These are phyloP conservation scores for Diplodia intermedia DNA, from an alignment of 2,329 filamentous ascomycete genomes.

Conservation along the genomic window DNA sequence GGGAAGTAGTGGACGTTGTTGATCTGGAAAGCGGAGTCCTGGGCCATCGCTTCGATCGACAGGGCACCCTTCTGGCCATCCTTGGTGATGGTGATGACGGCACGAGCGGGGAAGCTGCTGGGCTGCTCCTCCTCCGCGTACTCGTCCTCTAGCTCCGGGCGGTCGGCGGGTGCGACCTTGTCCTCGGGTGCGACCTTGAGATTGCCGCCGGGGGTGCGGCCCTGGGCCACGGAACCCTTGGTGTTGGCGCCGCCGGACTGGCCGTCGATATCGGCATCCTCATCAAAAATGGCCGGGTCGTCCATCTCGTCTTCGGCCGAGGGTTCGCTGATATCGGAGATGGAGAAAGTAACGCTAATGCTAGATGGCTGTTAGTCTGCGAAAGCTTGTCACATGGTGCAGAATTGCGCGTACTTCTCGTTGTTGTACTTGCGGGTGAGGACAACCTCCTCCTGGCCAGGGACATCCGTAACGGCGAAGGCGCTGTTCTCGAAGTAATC, in stretches of 20 bases:
- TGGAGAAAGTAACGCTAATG: slow-evolving; percentile 83
- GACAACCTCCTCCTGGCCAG: slow-evolving; percentile 86
- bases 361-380: slow-evolving; percentile 48
- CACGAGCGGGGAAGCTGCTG: slow-evolving; percentile 75
- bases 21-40: slow-evolving; percentile 85
- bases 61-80: slow-evolving; percentile 77
- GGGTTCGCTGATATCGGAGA: slow-evolving; percentile 74
- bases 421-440: slow-evolving; percentile 83
- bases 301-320: slow-evolving; percentile 61
- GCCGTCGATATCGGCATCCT: slow-evolving; percentile 55
- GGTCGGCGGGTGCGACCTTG: slow-evolving; percentile 62
- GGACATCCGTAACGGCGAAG: slow-evolving; percentile 79
- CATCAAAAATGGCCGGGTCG: slow-evolving; percentile 63
- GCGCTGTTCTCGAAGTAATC: slow-evolving; percentile 86
- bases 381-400: not conserved
- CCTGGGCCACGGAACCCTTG: slow-evolving; percentile 63
- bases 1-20: slow-evolving; percentile 91
- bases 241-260: slow-evolving; percentile 64
- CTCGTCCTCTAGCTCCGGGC: slow-evolving; percentile 64
- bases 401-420: slow-evolving; percentile 74
- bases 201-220: slow-evolving; percentile 58
- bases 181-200: slow-evolving; percentile 64
- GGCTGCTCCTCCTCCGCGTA: slow-evolving; percentile 58
- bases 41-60: slow-evolving; percentile 82
- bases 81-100: slow-evolving; percentile 91